Evolutionary conservation across 1,284 basidiomycete genomes (phyloP).

Genomic region (Termitomyces sp.): DNA sequence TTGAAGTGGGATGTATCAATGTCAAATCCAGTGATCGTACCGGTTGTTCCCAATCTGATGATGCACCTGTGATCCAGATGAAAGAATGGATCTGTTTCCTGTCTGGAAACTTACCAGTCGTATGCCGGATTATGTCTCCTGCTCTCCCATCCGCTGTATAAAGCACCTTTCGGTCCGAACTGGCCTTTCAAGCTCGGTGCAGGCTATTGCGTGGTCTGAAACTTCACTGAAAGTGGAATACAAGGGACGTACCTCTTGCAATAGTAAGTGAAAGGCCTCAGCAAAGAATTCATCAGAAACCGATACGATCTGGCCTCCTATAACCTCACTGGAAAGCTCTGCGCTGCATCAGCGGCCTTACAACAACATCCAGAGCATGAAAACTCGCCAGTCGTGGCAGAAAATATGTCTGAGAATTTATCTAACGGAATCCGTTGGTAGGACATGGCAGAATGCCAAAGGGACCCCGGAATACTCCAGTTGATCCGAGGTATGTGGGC

Average conservation of each 20-base stretch:
- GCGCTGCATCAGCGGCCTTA: not conserved
- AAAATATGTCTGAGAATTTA: conserved; percentile 48
- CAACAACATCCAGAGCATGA: not conserved
- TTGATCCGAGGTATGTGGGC: too few species aligned
- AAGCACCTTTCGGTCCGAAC: conserved; percentile 92
- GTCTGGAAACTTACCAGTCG: conserved; percentile 69
- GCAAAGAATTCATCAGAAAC: conserved; percentile 98
- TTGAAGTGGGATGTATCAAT: conserved; percentile 96
- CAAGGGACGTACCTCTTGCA: conserved; percentile 59
- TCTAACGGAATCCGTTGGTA: conserved; percentile 45
- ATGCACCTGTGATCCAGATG: conserved; percentile 64
- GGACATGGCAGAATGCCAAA: too few species aligned
- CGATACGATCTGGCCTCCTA: conserved; percentile 74
- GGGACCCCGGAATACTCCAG: too few species aligned
- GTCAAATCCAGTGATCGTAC: conserved; percentile 83
- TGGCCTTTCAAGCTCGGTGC: conserved; percentile 84
- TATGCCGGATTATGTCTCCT: conserved; percentile 83
- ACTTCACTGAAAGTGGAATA: not conserved
- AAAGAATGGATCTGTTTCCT: not conserved
- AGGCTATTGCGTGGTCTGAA: conserved; percentile 45
- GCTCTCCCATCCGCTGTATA: conserved; percentile 95
- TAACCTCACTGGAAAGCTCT: conserved; percentile 88
- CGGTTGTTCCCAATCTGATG: conserved; percentile 81
- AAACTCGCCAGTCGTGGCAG: conserved; percentile 52
- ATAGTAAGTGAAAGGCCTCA: conserved; percentile 78